Percentiles rank a stretch among this genome's conserved stretches.
Evolutionary conservation across 345 rosid genomes (phyloP).

Genomic region (Nasturtium officinale): DNA sequence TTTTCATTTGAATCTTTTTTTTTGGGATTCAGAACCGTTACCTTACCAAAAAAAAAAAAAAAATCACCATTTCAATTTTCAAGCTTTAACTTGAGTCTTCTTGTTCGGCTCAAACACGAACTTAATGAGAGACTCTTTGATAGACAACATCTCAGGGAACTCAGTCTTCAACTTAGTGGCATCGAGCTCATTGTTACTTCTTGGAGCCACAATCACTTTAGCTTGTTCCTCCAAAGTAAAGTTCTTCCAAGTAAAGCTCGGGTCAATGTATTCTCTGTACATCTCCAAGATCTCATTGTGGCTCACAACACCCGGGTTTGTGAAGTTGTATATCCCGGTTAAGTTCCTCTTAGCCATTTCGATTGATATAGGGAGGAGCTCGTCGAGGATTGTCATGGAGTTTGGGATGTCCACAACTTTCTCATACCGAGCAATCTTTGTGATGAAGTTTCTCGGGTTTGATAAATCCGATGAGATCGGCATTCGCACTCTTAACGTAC

Average conservation of each 20-base stretch:
- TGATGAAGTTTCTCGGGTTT: conserved; percentile 87
- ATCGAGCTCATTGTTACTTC: conserved; percentile 96
- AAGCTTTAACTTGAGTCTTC: conserved; percentile 61
- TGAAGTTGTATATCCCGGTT: conserved; percentile 88
- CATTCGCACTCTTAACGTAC: conserved; percentile 89
- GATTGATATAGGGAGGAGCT: conserved; percentile 81
- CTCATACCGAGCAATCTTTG: conserved; percentile 76
- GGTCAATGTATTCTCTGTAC: conserved; percentile 68
- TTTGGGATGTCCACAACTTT: conserved; percentile 91
- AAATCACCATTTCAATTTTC: conserved; percentile 16
- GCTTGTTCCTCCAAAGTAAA: conserved; percentile 90
- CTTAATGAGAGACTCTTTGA: conserved; percentile 81
- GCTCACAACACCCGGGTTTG: conserved; percentile 88
- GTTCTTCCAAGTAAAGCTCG: conserved; percentile 80
- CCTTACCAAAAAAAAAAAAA: neutral
- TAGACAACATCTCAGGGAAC: conserved; percentile 82
- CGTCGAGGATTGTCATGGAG: conserved; percentile 91
- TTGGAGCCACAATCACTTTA: conserved; percentile 81
- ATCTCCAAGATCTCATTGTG: conserved; percentile 92
- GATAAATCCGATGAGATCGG: conserved; percentile 82
- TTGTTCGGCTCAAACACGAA: conserved; percentile 77
- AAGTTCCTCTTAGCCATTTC: conserved; percentile 97
- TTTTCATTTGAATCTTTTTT: neutral
- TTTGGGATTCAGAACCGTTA: conserved; percentile 3
- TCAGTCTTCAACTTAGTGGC: conserved; percentile 68